A percentile compares a stretch with the other conserved stretches of the same genome.
Evolutionary conservation across 768 basidiomycete genomes (phyloP).

Genomic region (Filobasidium wieringae): DNA sequence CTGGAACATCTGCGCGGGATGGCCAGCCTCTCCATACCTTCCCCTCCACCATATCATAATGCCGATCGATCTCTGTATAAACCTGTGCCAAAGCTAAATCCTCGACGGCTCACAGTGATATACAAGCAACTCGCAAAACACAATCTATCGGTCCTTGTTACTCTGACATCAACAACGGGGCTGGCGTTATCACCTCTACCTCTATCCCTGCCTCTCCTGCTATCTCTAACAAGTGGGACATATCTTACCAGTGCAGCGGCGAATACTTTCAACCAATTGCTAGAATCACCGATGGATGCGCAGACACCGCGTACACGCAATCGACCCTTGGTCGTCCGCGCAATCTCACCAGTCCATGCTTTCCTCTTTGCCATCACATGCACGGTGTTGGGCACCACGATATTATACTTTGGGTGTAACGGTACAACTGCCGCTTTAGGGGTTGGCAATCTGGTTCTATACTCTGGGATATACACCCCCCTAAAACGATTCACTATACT

Average conservation of each 20-base stretch:
- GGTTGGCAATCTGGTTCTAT: slow-evolving; percentile 69
- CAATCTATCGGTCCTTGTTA: slow-evolving; percentile 68
- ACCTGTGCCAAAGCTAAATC: slow-evolving; percentile 32
- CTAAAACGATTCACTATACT: slow-evolving; percentile 67
- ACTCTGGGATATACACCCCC: slow-evolving; percentile 84
- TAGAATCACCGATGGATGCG: slow-evolving; percentile 90
- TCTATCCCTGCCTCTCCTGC: slow-evolving; percentile 65
- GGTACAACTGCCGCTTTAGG: slow-evolving; percentile 76
- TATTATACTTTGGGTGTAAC: slow-evolving; percentile 73
- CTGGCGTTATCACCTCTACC: slow-evolving; percentile 86
- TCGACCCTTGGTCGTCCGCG: slow-evolving; percentile 71
- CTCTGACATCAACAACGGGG: slow-evolving; percentile 79
- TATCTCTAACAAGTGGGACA: slow-evolving; percentile 80
- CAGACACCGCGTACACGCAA: slow-evolving; percentile 87
- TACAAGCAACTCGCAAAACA: slow-evolving; percentile 77
- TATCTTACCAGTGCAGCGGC: slow-evolving; percentile 84
- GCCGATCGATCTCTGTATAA: slow-evolving; percentile 26
- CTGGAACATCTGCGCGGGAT: slow-evolving; percentile 16
- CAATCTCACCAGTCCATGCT: slow-evolving; percentile 77
- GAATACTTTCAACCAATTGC: slow-evolving; percentile 86
- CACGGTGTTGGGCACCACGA: slow-evolving; percentile 62
- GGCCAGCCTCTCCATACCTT: slow-evolving; percentile 23
- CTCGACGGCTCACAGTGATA: slow-evolving; percentile 48
- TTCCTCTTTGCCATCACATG: slow-evolving; percentile 62
- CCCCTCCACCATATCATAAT: slow-evolving; percentile 7